Base-by-base conservation (phyloP, 306 rosid genomes). In the Cicer cuneatum region DNA sequence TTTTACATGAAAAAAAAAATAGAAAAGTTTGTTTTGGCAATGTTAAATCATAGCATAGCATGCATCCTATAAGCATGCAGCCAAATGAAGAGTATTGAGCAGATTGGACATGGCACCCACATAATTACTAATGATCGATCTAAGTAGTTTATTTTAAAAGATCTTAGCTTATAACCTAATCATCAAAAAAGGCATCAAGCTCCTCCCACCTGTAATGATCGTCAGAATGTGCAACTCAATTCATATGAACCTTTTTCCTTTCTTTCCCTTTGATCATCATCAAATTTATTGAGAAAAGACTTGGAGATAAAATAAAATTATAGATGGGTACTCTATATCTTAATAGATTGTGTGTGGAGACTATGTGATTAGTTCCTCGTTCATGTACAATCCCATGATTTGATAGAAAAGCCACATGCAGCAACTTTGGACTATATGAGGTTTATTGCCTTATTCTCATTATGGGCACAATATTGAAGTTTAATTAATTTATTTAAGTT, bases 131-230 rank as follows among this genome's bases (percentile, higher is more conserved):
- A 70, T 81, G 47, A 85, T 78, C 80, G 74, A 81, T 70, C 57
- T 15, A 65, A 69, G 35, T 74, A 77, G 54, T 83, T 74, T 83
- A 79, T 76, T 83, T 37, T 49, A 37, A 76, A 72, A 76, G 64
- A 72, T 62, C 78, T 61, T 78, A 58, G 66, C 60, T 78, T 83
- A 58, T 71, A 74, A 68, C 65, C 75, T 77, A 70, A 80, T 86
- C 63, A 78, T 86, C n/a, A 59, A 57, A 86, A 77, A 74, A 66
- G 80, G 57, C 83, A 83, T 81, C 84, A 67, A 83, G 71, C 80
- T 74, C 82, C 85, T 86, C 77, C 76, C 82, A 78, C 81, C 87
- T 52, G 82, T 53, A 83, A 83, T 83, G 77, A 86, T 86, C 71
- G 71, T 81, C 41, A 68, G 77, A 83, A 80, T 83, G 87, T 83